These are phyloP conservation scores for Knoxia roxburghii DNA, from an alignment of 257 asterid species.

Conservation along the genomic window DNA sequence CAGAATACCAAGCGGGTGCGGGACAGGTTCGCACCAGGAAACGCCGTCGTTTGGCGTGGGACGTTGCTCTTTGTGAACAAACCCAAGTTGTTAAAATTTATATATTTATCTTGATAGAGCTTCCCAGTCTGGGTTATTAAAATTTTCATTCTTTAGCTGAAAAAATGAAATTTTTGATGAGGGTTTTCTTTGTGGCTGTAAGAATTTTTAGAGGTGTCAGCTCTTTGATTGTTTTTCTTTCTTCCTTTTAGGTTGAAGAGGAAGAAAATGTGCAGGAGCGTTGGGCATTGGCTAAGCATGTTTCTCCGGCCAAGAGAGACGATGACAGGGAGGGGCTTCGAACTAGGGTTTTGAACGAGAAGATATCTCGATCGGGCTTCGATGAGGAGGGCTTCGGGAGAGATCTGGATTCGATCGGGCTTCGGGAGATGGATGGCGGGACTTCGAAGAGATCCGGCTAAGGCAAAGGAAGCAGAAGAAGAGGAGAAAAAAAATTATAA, in stretches of 20 bases:
- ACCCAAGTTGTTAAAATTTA: conserved; percentile 32
- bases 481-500: too few species aligned
- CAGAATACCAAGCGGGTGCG: conserved; percentile 25
- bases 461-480: too few species aligned
- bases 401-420: too few species aligned
- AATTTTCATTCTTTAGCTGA: neutral
- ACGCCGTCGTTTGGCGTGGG: conserved; percentile 67
- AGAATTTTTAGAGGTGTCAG: neutral
- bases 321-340: conserved; percentile 75
- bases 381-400: too few species aligned
- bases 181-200: too few species aligned
- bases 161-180: neutral
- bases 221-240: neutral
- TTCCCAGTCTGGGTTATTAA: neutral
- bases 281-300: conserved; percentile 35
- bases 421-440: too few species aligned
- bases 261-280: conserved; percentile 30
- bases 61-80: conserved; percentile 39
- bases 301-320: conserved; percentile 63
- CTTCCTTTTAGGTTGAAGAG: conserved; percentile 33
- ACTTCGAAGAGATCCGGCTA: too few species aligned
- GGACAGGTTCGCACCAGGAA: conserved; percentile 37
- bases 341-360: too few species aligned
- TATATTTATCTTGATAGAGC: neutral
- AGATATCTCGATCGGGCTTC: too few species aligned